Base-by-base conservation (phyloP, 176 grass and related monocot species). In the Carex myosuroides region DNA sequence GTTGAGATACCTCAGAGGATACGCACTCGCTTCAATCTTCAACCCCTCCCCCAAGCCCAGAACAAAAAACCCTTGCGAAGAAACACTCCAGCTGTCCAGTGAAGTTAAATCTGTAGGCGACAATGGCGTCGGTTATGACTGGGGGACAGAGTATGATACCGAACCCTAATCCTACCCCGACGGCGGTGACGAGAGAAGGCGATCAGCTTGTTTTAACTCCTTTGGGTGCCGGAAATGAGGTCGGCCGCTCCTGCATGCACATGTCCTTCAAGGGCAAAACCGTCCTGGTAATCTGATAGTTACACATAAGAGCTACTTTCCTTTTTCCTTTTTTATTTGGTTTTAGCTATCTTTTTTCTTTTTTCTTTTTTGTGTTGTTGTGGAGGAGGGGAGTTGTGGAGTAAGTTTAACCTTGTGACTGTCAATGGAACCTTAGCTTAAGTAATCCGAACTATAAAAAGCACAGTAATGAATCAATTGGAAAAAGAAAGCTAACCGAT, bases 231-330 rank as follows among this genome's bases (percentile, higher is more conserved):
- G 95, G 95, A 35, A 93, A 87, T 69, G 95, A 98, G 85, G 93
- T 98, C 13, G 95, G 92, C 80, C 91, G 95, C 41, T 98, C 95
- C 89, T 98, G 95, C 86, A 91, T 98, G 64, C 88, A 95, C 84
- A 95, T 95, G 95, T 86, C 95, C 83, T 98, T 90, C 86, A 95
- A 94, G 85, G 95, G 91, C 80, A 94, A 94, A 85, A 91, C 72
- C 52, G 86, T 98, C 91, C 76, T 95, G 85, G 95, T 98, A 85
- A 64, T 54, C 64, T 76, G 6, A 21, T 21, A 73, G 18, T 24
- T 21, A 21, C 70, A 48, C 70, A 4, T 12, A 11, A 50, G 18
- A 48, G 2, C 29, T 11, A 5, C 13, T 48, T 48, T 48, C 44
- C 39, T 41, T 41, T 41, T 48, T 2, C 10, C 44, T 48, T n/a